These are phyloP conservation scores for Penicillium sp. DNA, from an alignment of 2,329 filamentous ascomycete genomes.

Conservation along the genomic window DNA sequence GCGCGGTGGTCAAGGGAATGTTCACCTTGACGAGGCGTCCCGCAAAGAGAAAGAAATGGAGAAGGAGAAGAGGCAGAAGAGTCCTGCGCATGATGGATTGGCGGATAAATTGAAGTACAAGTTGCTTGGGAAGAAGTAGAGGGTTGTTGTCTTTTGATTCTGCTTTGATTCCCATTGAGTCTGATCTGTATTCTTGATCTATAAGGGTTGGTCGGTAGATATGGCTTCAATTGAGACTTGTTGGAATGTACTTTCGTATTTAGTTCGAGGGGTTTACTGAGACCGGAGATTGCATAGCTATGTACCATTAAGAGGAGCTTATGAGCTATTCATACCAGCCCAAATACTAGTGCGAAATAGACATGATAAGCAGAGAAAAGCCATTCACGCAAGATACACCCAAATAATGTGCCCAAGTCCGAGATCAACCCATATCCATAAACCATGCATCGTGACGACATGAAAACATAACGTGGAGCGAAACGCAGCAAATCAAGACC, in stretches of 20 bases:
- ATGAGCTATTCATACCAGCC: neutral
- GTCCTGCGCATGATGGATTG: slow-evolving; percentile 35
- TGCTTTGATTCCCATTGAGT: slow-evolving; percentile 24
- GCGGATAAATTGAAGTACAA: slow-evolving; percentile 48
- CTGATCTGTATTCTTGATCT: no score
- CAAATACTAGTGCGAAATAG: neutral
- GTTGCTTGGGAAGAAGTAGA: slow-evolving; percentile 31
- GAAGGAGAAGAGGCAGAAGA: slow-evolving; percentile 33
- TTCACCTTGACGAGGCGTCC: slow-evolving; percentile 37
- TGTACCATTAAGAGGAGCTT: no score
- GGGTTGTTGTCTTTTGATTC: neutral
- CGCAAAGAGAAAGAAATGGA: slow-evolving; percentile 30
- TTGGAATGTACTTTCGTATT: no score
- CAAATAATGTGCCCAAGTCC: slow-evolving; percentile 2
- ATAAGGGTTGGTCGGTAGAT: no score
- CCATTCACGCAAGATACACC: slow-evolving; percentile 4
- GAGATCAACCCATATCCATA: slow-evolving; percentile 1
- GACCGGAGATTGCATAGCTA: no score
- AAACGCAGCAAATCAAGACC: slow-evolving; percentile 1
- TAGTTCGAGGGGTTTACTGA: no score
- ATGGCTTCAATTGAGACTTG: no score
- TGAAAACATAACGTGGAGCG: slow-evolving; percentile 5
- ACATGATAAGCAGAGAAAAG: neutral
- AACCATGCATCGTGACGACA: slow-evolving; percentile 8
- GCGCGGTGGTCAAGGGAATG: slow-evolving; percentile 44